A percentile compares a stretch with the other conserved stretches of the same genome.
phyloP scores from a whole-genome alignment of 768 basidiomycete species.

The Amanita phalloides region DNA sequence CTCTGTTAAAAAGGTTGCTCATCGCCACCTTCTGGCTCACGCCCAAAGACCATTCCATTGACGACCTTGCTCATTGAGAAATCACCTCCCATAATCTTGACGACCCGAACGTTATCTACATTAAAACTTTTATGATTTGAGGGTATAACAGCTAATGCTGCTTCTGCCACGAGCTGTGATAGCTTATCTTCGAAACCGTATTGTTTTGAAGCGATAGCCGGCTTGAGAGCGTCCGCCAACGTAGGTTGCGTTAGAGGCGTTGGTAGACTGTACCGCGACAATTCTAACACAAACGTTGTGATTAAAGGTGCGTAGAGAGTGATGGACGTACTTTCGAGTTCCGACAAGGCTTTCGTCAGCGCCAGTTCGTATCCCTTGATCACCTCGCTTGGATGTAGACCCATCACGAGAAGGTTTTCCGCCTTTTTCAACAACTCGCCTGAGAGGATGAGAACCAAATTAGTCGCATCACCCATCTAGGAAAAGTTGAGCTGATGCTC shows the following conservation, averaged over 20 bases:
- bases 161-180: conserved; percentile 81
- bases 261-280: conserved; percentile 61
- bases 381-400: conserved; percentile 92
- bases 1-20: not conserved
- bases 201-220: conserved; percentile 94
- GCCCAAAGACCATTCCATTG: conserved; percentile 95
- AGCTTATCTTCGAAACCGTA: conserved; percentile 87
- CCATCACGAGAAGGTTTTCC: conserved; percentile 89
- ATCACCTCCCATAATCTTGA: conserved; percentile 96
- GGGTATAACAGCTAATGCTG: conserved; percentile 88
- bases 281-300: conserved; percentile 30
- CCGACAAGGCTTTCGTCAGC: conserved; percentile 67
- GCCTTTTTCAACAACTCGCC: conserved; percentile 93
- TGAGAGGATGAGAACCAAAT: conserved; percentile 88
- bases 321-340: conserved; percentile 64
- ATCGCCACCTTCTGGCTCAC: conserved; percentile 80
- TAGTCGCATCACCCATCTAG: conserved; percentile 97
- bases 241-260: conserved; percentile 60
- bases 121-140: conserved; percentile 85
- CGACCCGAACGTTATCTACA: conserved; percentile 95
- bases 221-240: conserved; percentile 70
- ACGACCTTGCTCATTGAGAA: conserved; percentile 81
- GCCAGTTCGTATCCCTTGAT: conserved; percentile 95
- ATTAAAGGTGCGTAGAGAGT: conserved; percentile 4
- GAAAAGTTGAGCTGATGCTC: conserved; percentile 2